Base-by-base conservation (phyloP, 2,329 filamentous ascomycete genomes). In the Coniochaeta sp. region DNA sequence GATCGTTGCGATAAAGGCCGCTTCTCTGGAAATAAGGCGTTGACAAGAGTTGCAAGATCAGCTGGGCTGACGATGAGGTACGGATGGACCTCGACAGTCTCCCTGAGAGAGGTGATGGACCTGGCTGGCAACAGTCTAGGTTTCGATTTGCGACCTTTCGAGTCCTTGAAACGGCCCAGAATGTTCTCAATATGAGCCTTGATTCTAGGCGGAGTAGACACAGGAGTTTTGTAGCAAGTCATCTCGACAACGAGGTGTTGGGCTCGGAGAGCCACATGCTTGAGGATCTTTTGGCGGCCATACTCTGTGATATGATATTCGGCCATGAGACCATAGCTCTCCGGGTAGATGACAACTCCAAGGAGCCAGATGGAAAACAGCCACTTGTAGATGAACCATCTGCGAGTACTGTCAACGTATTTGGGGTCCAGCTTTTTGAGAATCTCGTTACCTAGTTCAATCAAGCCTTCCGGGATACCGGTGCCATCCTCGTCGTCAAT, bases 261-360 rank as follows among this genome's bases (percentile, higher is more conserved):
- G 57, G 90, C 89, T 63, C 89, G 86, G 71, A 89, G 86, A 60
- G 89, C 91, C 60, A 97, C 88, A 70, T 93, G 89, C 68, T 87
- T 88, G 60, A 89, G 77, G 60, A 89, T 89, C 72, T 88, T 93
- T 68, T 96, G 90, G 50, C 95, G 86, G 47, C 91, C 92, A 73
- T 93, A 91, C 66, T 96, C 91, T 57, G 90, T 93, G 67, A 98
- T 91, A 75, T 96, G 91, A 72, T 96, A 93, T 68, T 96, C 91
- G 60, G 91, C 84, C 78, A 98, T 88, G 77, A 89, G 85, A 59
- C 85, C 84, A 66, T 86, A 82, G 58, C 82, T 92, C 81, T 99
- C 95, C 12, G 95, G 95, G 68, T 95, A 90, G 56, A 91, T 90
- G 68, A 98, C 85, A 59, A 91, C 88, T 67, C 90, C 89, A 55